Evolutionary conservation across 1,139 yeast genomes (phyloP).

Genomic region (Geotrichum europaeum): DNA sequence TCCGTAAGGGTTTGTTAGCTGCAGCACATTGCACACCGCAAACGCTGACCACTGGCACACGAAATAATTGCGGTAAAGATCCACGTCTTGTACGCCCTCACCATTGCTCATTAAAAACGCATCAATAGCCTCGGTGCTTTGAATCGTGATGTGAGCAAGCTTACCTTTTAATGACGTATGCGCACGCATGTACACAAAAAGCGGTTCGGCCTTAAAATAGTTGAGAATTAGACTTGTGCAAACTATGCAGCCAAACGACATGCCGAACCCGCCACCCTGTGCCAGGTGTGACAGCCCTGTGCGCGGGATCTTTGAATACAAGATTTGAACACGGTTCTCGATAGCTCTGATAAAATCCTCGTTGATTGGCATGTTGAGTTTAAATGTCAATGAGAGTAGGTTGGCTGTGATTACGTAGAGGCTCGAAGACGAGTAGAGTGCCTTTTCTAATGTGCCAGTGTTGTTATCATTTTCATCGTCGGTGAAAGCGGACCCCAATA

Average conservation of each 20-base stretch:
- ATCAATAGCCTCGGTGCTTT: no score
- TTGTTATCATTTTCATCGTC: not conserved
- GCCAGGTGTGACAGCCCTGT: not conserved
- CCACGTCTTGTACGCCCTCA: no score
- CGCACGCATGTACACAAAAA: not conserved
- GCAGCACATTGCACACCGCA: no score
- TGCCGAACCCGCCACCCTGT: not conserved
- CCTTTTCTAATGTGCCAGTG: not conserved
- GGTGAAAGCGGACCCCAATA: not conserved
- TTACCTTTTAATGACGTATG: no score
- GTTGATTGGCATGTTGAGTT: not conserved
- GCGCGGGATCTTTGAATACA: no score
- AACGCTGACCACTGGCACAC: no score
- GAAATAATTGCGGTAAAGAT: no score
- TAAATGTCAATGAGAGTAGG: slow-evolving; percentile 3
- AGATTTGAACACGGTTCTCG: not conserved
- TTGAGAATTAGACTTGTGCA: slow-evolving; percentile 1
- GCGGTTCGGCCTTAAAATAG: not conserved
- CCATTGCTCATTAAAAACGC: no score
- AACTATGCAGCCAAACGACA: slow-evolving; percentile 6
- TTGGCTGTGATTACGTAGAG: slow-evolving; percentile 4
- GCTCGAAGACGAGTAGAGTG: slow-evolving; percentile 2
- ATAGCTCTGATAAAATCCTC: not conserved
- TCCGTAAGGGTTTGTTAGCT: not conserved
- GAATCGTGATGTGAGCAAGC: no score